These are phyloP conservation scores for Suillus sp. DNA, from an alignment of 768 basidiomycete species.

Conservation along the genomic window DNA sequence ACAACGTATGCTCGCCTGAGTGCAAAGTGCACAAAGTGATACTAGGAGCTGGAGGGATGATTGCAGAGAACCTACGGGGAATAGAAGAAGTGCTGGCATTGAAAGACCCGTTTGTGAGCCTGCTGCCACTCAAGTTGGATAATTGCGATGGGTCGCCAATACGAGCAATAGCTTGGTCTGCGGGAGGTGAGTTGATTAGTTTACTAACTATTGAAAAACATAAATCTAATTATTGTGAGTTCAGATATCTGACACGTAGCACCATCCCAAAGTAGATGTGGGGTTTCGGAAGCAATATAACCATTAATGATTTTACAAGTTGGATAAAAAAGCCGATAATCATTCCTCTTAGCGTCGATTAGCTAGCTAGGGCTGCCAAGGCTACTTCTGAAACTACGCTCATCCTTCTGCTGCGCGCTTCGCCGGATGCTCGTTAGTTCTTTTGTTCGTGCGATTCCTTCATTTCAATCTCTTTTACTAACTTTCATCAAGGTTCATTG, in stretches of 20 bases:
- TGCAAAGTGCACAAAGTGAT: conserved; percentile 59
- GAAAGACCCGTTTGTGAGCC: conserved; percentile 46
- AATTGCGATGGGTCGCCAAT: conserved; percentile 69
- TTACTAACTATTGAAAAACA: not conserved
- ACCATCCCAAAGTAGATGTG: not conserved
- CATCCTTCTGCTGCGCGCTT: not conserved
- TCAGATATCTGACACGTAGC: conserved; percentile 1
- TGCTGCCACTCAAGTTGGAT: conserved; percentile 58
- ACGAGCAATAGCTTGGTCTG: conserved; percentile 57
- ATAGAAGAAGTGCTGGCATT: conserved; percentile 43
- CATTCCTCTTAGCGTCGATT: not conserved
- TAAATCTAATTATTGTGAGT: not conserved
- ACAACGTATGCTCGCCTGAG: conserved; percentile 44
- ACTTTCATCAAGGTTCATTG: conserved; percentile 3
- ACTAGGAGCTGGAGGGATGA: conserved; percentile 60
- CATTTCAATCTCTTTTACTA: not conserved
- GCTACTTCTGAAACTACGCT: not conserved
- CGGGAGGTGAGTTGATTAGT: conserved; percentile 3
- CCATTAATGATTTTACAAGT: conserved; percentile 3
- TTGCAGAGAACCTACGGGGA: conserved; percentile 70
- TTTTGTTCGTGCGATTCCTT: not conserved
- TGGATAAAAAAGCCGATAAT: conserved; percentile 7
- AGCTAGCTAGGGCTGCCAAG: not conserved
- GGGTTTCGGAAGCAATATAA: conserved; percentile 6
- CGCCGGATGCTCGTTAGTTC: conserved; percentile 1